Evolutionary conservation across 306 rosid genomes (phyloP).

Genomic region (Fragaria ananassa): DNA sequence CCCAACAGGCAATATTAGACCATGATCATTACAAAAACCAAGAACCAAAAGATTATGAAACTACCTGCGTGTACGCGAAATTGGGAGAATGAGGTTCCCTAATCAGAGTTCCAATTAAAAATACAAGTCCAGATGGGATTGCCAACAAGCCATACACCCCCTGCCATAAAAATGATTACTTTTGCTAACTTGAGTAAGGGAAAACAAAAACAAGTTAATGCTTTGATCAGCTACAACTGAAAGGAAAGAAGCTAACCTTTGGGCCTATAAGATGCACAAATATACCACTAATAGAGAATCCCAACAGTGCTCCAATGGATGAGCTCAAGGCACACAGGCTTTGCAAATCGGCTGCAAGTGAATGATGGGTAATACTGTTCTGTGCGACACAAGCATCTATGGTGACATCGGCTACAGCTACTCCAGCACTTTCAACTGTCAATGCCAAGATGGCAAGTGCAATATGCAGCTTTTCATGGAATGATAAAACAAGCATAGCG

Average conservation of each 20-base stretch:
- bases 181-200: conserved; percentile 1
- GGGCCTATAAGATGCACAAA: conserved; percentile 88
- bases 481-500: conserved; percentile 63
- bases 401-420: conserved; percentile 89
- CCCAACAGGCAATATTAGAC: conserved; percentile 30
- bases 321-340: conserved; percentile 88
- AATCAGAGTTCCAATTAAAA: conserved; percentile 60
- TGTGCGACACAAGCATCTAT: conserved; percentile 98
- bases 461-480: conserved; percentile 64
- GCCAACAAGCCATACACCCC: conserved; percentile 84
- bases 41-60: conserved; percentile 8
- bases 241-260: conserved; percentile 48
- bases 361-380: conserved; percentile 70
- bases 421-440: conserved; percentile 80
- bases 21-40: conserved; percentile 9
- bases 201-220: conserved; percentile 9
- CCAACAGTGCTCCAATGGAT: conserved; percentile 77
- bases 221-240: conserved; percentile 7
- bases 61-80: conserved; percentile 70
- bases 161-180: conserved; percentile 31
- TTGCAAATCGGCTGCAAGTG: conserved; percentile 88
- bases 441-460: conserved; percentile 64
- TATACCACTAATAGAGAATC: conserved; percentile 81
- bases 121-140: conserved; percentile 76
- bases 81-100: conserved; percentile 58